Conservation (phyloP, 2,329 filamentous ascomycete species). For the Fusarium sp. region DNA sequence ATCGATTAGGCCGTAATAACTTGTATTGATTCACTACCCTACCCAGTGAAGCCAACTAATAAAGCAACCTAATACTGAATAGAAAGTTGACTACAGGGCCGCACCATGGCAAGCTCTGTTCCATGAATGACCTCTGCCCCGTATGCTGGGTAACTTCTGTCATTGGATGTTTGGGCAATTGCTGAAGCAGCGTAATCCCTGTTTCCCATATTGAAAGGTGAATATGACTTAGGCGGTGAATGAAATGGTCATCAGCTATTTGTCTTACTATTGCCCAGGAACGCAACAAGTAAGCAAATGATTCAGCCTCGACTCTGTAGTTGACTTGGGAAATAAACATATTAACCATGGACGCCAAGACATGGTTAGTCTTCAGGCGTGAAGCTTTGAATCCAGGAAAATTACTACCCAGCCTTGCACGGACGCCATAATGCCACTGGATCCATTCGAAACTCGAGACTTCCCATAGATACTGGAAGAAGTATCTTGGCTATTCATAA, state of each 20-base stretch:
- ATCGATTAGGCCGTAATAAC: not conserved
- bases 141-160: constrained; percentile 1
- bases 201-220: not conserved
- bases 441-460: not conserved
- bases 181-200: constrained; percentile 20
- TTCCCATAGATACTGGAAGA: not conserved
- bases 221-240: constrained; percentile 24
- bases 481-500: not conserved
- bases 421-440: not conserved
- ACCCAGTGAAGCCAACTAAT: no score
- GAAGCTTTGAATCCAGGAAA: constrained; percentile 18
- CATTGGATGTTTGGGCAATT: constrained; percentile 8
- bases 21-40: not conserved
- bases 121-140: not conserved
- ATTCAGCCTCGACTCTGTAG: not conserved
- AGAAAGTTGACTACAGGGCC: constrained; percentile 2
- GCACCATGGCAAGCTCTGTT: constrained; percentile 14
- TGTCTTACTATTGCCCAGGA: constrained; percentile 5
- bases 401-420: constrained; percentile 5
- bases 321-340: not conserved
- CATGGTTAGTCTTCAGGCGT: constrained; percentile 3
- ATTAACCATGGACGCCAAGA: not conserved
- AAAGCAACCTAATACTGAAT: not conserved
- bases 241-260: not conserved
- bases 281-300: not conserved